Base-by-base conservation (phyloP, 805 yeast species). In the Dipodascopsis tothii region DNA sequence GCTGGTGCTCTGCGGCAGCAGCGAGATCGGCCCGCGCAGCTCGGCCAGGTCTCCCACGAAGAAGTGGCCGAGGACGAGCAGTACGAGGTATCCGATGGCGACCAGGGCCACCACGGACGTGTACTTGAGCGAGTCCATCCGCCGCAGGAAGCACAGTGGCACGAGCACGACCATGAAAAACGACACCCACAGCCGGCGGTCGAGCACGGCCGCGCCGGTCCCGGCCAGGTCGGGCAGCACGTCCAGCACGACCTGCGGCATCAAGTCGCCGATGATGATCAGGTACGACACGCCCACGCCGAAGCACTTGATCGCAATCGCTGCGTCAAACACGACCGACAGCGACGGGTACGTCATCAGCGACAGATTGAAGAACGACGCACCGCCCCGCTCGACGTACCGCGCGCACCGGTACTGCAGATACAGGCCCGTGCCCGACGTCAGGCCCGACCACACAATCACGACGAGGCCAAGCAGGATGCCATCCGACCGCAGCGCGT, bases 91-190 rank as follows among this genome's bases (percentile, higher is more conserved):
- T 0, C 74, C 81, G 11, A 87, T 94, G 1, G 96, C 81, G 4
- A 78, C 71, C 19, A 88, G 68, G 1, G 95, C 96, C 30, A 88
- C 68, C 61, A 87, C 66, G 2, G 95, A 84, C 1, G 96, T 85
- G 56, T 84, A 83, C 58, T 84, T 81, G 58, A 88, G 72, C 6
- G 95, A 84, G 59, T 84, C 94, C 48, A 88, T 70, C 56, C 77
- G 78, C 56, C 80, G 75, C 56, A 83, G 69, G 60, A 80, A 85
- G 9, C 92, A 80, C 40, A 90, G 67, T 0, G 87, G 87, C 3
- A 66, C 64, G 4, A 70, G 64, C 16, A 78, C 69, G 21, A 71
- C 51, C 75, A 74, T 65, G 23, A 70, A 59, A 6, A 64, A 61
- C 35, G 69, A 43, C 33, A 74, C 73, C 75, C 78, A 73, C 45